Conservation (phyloP, 305 asterid genomes). For the Fraxinus sp. region DNA sequence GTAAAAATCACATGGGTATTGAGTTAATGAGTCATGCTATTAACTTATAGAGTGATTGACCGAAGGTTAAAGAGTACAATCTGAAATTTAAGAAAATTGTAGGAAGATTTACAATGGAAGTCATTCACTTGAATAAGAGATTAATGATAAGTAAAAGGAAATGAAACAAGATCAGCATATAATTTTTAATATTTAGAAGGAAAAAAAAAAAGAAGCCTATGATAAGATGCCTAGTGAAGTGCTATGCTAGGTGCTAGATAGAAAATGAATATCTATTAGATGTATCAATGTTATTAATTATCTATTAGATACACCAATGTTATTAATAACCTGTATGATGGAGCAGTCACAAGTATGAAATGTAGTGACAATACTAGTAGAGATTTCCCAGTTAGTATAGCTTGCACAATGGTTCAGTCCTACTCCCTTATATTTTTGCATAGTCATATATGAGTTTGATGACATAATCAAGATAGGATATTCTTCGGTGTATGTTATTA, state of each 20-base stretch:
- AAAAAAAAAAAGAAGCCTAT: neutral
- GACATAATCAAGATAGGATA: neutral
- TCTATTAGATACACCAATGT: neutral
- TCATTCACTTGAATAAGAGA: neutral
- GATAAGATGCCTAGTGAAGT: neutral
- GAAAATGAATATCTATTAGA: neutral
- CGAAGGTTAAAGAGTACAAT: neutral
- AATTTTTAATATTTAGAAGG: neutral
- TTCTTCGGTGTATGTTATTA: neutral
- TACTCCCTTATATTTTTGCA: neutral
- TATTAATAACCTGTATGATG: neutral
- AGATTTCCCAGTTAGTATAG: neutral
- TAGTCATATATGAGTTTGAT: neutral
- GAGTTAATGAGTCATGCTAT: neutral
- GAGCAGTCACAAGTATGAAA: neutral
- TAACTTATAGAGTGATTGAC: neutral
- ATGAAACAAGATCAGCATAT: neutral
- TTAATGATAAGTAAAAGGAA: neutral
- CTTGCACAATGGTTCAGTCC: neutral
- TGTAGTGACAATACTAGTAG: neutral
- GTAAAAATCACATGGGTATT: neutral
- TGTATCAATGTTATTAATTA: neutral
- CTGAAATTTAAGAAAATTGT: neutral
- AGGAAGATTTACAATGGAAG: neutral
- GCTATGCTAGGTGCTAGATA: neutral